These are phyloP conservation scores for Fragaria ananassa DNA, from an alignment of 306 rosid genomes.

Conservation along the genomic window DNA sequence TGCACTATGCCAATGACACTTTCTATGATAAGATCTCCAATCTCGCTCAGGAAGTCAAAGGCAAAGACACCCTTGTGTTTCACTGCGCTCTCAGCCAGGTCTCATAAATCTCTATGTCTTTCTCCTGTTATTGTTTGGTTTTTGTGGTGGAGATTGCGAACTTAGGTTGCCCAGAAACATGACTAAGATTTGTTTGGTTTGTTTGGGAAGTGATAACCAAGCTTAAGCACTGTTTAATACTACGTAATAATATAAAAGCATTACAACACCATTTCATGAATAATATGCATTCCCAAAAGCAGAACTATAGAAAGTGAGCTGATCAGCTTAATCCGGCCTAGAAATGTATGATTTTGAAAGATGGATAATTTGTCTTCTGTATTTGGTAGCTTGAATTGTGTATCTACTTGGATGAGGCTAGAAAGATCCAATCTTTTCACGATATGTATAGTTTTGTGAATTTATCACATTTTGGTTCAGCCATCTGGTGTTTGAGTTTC, in stretches of 20 bases:
- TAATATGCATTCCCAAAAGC: background rate
- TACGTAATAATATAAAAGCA: background rate
- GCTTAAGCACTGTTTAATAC: no score
- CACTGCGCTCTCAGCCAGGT: slow-evolving; percentile 90
- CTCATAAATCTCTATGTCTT: background rate
- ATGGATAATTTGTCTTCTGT: background rate
- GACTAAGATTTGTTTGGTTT: background rate
- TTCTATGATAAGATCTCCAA: slow-evolving; percentile 57
- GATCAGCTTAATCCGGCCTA: background rate
- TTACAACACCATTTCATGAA: background rate
- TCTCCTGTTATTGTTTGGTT: background rate
- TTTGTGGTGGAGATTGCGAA: background rate
- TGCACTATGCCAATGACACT: slow-evolving; percentile 61
- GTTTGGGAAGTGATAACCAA: no score
- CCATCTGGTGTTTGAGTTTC: background rate
- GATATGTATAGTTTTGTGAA: background rate
- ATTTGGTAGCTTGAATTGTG: background rate
- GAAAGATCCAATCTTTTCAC: background rate
- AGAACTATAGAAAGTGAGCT: background rate
- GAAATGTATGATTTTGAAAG: background rate
- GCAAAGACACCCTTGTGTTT: slow-evolving; percentile 82
- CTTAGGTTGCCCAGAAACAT: background rate
- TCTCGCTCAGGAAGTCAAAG: slow-evolving; percentile 58
- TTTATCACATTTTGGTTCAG: background rate
- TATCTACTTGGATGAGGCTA: background rate